Evolutionary conservation across 2,329 filamentous ascomycete genomes (phyloP).

Genomic region (Neonectria coccinea): DNA sequence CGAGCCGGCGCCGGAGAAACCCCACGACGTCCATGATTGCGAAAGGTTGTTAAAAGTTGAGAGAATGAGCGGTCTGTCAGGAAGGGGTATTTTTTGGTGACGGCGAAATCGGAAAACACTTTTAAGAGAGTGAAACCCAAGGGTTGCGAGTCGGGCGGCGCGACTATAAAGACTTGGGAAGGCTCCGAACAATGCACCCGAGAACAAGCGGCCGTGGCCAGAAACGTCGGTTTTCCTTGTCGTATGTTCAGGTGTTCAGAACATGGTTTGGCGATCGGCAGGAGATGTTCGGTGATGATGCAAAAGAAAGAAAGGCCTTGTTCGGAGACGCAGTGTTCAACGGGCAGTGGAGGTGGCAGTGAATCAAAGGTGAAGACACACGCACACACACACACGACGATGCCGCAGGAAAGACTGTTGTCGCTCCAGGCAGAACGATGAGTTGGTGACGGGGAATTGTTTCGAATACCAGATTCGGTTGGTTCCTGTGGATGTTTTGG

Average conservation of each 20-base stretch:
- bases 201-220: slow-evolving; percentile 24
- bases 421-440: slow-evolving; percentile 22
- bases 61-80: slow-evolving; percentile 20
- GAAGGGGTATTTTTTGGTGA: slow-evolving; percentile 20
- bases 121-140: slow-evolving; percentile 28
- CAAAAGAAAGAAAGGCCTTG: slow-evolving; percentile 3
- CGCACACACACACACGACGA: background rate
- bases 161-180: slow-evolving; percentile 20
- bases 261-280: slow-evolving; percentile 30
- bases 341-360: slow-evolving; percentile 8
- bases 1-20: slow-evolving; percentile 48
- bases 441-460: slow-evolving; percentile 4
- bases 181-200: slow-evolving; percentile 27
- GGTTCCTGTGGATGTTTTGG: slow-evolving; percentile 3
- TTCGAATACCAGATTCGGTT: slow-evolving; percentile 29
- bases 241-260: slow-evolving; percentile 38
- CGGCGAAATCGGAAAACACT: slow-evolving; percentile 16
- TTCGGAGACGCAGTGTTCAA: slow-evolving; percentile 8
- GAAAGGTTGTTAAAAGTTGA: slow-evolving; percentile 27
- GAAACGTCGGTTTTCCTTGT: slow-evolving; percentile 37
- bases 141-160: slow-evolving; percentile 11
- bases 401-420: slow-evolving; percentile 3
- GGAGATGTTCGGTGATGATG: slow-evolving; percentile 10
- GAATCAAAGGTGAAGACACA: slow-evolving; percentile 14
- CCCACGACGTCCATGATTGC: slow-evolving; percentile 48